Percentiles rank a stretch among this genome's conserved stretches.
Conservation (phyloP, 129 eudicot genomes). For the Saussurea involucrata region DNA sequence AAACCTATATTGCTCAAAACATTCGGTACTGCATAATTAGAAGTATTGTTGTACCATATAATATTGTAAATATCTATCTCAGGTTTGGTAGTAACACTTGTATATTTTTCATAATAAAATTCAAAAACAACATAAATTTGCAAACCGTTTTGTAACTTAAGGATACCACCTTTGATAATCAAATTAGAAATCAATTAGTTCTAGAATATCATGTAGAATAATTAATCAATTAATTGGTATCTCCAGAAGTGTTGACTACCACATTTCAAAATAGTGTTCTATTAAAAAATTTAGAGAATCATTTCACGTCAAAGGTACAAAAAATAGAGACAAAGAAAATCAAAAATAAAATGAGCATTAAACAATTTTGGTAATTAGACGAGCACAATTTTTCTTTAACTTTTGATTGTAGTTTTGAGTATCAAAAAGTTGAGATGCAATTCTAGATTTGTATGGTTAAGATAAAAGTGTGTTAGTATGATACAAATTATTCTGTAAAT, state of each 20-base stretch:
- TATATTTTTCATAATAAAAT: neutral
- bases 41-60: slow-evolving; percentile 5
- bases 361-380: neutral
- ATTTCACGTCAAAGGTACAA: neutral
- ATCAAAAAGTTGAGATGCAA: neutral
- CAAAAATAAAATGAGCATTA: neutral
- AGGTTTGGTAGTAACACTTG: neutral
- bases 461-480: neutral
- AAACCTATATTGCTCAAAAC: neutral
- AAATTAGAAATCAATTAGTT: neutral
- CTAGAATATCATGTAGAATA: neutral
- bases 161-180: neutral
- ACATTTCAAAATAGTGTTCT: neutral
- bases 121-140: neutral
- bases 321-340: neutral
- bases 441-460: neutral
- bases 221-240: neutral
- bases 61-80: neutral
- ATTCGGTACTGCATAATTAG: neutral
- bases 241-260: neutral
- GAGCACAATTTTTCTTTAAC: neutral
- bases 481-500: neutral
- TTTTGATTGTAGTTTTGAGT: neutral
- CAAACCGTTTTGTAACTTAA: neutral
- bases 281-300: neutral